phyloP scores from a whole-genome alignment of 2,329 filamentous ascomycete species.

The Fusarium algeriense region DNA sequence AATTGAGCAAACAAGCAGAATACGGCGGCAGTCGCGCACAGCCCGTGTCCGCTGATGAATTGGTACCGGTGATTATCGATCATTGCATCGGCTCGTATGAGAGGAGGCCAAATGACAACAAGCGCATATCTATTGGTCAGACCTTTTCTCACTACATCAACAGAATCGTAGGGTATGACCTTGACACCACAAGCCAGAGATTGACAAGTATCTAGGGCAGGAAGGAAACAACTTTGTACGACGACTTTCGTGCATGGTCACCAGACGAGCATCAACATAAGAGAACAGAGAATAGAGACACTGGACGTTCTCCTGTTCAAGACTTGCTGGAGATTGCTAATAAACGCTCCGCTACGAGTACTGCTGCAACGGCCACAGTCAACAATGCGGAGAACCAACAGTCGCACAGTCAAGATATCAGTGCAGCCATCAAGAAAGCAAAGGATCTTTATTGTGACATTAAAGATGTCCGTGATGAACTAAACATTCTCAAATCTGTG shows the following conservation, averaged over 20 bases:
- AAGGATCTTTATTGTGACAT: slow-evolving; percentile 15
- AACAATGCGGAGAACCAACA: not conserved
- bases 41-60: not conserved
- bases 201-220: not conserved
- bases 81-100: slow-evolving; percentile 10
- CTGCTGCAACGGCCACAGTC: too few relatives aligned
- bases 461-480: slow-evolving; percentile 44
- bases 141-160: not conserved
- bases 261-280: not conserved
- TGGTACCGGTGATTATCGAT: not conserved
- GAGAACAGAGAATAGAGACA: fast-evolving
- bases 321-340: too few relatives aligned
- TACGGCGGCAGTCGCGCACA: not conserved
- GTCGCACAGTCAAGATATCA: slow-evolving; percentile 45
- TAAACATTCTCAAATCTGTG: slow-evolving; percentile 34
- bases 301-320: too few relatives aligned
- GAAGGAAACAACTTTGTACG: not conserved
- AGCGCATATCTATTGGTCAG: not conserved
- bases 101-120: not conserved
- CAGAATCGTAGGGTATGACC: not conserved
- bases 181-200: not conserved
- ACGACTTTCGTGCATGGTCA: not conserved
- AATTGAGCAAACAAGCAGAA: not conserved
- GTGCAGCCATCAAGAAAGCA: not conserved
- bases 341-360: too few relatives aligned